A percentile compares a stretch with the other conserved stretches of the same genome.
Evolutionary conservation across 2,329 filamentous ascomycete species (phyloP).

Genomic region (Dothistroma pini): DNA sequence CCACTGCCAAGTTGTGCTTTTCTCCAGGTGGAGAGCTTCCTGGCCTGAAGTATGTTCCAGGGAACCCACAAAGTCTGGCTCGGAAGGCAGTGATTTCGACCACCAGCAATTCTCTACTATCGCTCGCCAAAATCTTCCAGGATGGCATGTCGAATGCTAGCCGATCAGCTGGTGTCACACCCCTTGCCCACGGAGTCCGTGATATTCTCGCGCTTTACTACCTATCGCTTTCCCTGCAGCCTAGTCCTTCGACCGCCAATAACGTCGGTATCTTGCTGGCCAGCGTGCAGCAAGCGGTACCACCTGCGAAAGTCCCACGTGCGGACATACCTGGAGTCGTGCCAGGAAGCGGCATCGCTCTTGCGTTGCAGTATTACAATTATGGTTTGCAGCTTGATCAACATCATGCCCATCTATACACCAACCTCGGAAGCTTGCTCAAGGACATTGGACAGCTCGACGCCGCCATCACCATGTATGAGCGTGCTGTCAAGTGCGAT

Average conservation of each 20-base stretch:
- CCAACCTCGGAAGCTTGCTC: conserved; percentile 88
- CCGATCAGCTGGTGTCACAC: conserved; percentile 30
- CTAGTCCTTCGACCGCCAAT: conserved; percentile 95
- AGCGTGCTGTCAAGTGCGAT: conserved; percentile 87
- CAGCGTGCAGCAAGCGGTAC: conserved; percentile 73
- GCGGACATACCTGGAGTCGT: conserved; percentile 68
- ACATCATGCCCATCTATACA: conserved; percentile 92
- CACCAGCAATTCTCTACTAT: conserved; percentile 91
- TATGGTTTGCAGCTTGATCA: conserved; percentile 85
- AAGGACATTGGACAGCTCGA: conserved; percentile 95
- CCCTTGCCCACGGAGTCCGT: conserved; percentile 67
- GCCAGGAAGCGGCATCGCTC: conserved; percentile 79
- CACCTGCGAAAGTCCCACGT: conserved; percentile 31
- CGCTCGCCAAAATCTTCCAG: conserved; percentile 95
- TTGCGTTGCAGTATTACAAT: conserved; percentile 91
- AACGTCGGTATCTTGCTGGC: conserved; percentile 98
- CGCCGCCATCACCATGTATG: conserved; percentile 93
- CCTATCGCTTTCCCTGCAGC: conserved; percentile 86
- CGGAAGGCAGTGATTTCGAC: conserved; percentile 82
- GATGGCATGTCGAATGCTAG: conserved; percentile 83
- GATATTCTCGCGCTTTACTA: conserved; percentile 96
- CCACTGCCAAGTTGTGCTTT: conserved; percentile 81
- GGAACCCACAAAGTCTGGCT: conserved; percentile 59
- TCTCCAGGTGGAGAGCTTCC: conserved; percentile 70
- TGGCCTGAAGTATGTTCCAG: conserved; percentile 65